Percentiles rank a stretch among this genome's conserved stretches.
These are phyloP conservation scores for Cryptomeria japonica DNA, from an alignment of 75 land plant species.

Conservation along the genomic window DNA sequence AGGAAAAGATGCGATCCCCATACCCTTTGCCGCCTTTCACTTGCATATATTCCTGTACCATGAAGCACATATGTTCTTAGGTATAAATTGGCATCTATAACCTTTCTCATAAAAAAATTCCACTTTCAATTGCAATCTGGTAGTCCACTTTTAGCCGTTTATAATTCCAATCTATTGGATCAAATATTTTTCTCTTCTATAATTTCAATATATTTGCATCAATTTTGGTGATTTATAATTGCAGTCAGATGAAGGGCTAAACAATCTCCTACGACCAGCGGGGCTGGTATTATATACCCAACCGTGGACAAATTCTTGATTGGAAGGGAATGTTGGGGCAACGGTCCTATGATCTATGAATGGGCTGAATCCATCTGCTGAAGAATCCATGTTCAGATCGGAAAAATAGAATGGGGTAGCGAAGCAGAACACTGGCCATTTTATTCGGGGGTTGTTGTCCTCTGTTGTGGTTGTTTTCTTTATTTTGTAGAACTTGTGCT, in stretches of 20 bases:
- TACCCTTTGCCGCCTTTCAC: no score
- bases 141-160: neutral
- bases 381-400: neutral
- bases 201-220: neutral
- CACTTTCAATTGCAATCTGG: neutral
- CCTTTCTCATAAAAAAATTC: neutral
- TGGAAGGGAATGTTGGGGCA: neutral
- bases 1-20: no score
- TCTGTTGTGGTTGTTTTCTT: neutral
- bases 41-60: neutral
- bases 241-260: neutral
- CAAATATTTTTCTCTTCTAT: neutral
- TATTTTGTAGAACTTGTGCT: neutral
- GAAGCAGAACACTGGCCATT: neutral
- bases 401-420: neutral
- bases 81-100: neutral
- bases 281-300: slow-evolving; percentile 8
- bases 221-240: neutral
- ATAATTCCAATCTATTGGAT: neutral
- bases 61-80: neutral
- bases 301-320: neutral
- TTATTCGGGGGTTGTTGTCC: neutral
- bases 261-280: neutral
- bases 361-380: neutral
- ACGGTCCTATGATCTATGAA: neutral